These are phyloP conservation scores for Microstegium vimineum DNA, from an alignment of 176 grass and related monocot species.

Conservation along the genomic window DNA sequence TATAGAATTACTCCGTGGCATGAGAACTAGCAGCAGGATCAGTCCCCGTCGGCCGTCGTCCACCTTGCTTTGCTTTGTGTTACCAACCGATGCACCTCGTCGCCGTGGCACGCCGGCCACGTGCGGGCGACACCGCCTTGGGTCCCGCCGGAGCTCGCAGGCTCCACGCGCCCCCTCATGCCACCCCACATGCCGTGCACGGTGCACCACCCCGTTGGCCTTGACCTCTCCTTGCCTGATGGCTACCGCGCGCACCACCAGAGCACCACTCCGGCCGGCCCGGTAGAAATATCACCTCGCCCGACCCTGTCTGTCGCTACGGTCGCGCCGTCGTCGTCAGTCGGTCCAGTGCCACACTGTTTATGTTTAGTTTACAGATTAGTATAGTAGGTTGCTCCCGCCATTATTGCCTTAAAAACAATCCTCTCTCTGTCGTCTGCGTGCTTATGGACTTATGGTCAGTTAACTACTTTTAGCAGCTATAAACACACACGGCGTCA, in stretches of 20 bases:
- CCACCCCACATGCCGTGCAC: not conserved
- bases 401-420: not conserved
- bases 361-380: too few relatives aligned
- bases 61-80: too few relatives aligned
- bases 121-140: constrained; percentile 5
- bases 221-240: not conserved
- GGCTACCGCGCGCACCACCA: not conserved
- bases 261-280: not conserved
- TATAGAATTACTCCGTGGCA: too few relatives aligned
- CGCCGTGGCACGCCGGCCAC: constrained; percentile 8
- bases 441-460: not conserved
- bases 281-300: not conserved
- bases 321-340: not conserved
- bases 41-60: too few relatives aligned
- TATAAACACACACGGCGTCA: not conserved
- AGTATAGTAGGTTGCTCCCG: not conserved
- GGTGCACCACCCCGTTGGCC: too few relatives aligned
- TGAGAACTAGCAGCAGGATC: not conserved
- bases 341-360: too few relatives aligned
- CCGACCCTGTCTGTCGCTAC: too few relatives aligned
- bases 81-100: not conserved
- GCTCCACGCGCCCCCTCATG: constrained; percentile 16
- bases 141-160: constrained; percentile 8
- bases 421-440: too few relatives aligned
- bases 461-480: not conserved